A percentile compares a stretch with the other conserved stretches of the same genome.
Evolutionary conservation across 129 eudicot species (phyloP).

Genomic region (Tanacetum coccineum): DNA sequence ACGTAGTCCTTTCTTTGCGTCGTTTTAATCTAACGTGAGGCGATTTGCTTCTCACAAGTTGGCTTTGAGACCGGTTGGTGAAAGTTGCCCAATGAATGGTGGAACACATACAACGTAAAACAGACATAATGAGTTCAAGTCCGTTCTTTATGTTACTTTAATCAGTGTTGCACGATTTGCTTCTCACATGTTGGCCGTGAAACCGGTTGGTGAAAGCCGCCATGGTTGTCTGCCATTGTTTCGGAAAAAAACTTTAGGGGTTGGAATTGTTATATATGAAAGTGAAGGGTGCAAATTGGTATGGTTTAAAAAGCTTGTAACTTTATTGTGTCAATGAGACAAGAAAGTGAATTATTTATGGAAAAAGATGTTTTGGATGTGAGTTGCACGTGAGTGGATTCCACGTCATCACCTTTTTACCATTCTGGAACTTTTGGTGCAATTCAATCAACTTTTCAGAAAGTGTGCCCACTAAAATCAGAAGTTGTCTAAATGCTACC

Average conservation of each 20-base stretch:
- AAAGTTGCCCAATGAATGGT: background rate
- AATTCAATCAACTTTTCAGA: slow-evolving; percentile 32
- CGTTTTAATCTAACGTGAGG: no score
- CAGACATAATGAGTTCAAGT: no score
- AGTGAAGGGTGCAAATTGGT: slow-evolving; percentile 22
- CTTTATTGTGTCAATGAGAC: slow-evolving; percentile 29
- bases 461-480: slow-evolving; percentile 26
- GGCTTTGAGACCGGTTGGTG: no score
- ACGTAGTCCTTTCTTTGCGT: no score
- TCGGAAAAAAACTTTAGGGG: slow-evolving; percentile 8
- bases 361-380: slow-evolving; percentile 32
- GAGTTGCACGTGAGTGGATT: slow-evolving; percentile 36
- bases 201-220: no score
- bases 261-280: slow-evolving; percentile 6
- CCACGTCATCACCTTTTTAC: slow-evolving; percentile 21
- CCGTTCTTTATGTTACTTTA: no score
- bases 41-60: no score
- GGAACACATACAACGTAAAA: no score
- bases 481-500: slow-evolving; percentile 23
- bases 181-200: no score
- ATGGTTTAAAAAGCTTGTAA: background rate
- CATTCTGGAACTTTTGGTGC: slow-evolving; percentile 21
- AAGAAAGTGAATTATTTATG: slow-evolving; percentile 26
- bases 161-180: no score
- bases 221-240: background rate